Percentiles rank a stretch among this genome's conserved stretches.
Conservation (phyloP, 2,329 filamentous ascomycete species). For the Endocalyx cinctus region DNA sequence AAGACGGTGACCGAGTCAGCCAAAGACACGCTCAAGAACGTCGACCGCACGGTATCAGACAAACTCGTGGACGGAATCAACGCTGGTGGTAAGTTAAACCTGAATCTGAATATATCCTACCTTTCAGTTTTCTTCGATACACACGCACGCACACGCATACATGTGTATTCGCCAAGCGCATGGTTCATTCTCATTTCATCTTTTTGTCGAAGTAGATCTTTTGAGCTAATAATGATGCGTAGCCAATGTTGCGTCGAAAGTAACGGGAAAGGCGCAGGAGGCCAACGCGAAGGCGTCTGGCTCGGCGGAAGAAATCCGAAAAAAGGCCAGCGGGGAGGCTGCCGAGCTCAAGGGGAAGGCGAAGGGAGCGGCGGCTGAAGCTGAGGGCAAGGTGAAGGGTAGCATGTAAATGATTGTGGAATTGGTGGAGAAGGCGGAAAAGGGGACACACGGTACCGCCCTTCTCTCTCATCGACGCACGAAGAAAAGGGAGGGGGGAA, state of each 20-base stretch:
- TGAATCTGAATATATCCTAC: background rate
- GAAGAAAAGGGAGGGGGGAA: background rate
- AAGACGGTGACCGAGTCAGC: slow-evolving; percentile 50
- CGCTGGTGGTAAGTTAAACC: slow-evolving; percentile 43
- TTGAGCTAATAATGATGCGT: slow-evolving; percentile 3
- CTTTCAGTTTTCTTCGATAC: background rate
- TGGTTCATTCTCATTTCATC: background rate
- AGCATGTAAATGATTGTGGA: slow-evolving; percentile 11
- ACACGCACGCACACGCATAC: too few species aligned
- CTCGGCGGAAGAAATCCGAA: slow-evolving; percentile 28
- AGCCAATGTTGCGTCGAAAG: slow-evolving; percentile 39
- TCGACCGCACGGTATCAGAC: slow-evolving; percentile 56
- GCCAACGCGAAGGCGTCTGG: slow-evolving; percentile 21
- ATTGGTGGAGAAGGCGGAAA: background rate
- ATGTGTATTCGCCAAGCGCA: background rate
- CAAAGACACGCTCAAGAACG: slow-evolving; percentile 56
- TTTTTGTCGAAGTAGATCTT: background rate
- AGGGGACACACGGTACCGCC: background rate
- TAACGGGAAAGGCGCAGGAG: slow-evolving; percentile 40
- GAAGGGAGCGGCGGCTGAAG: slow-evolving; percentile 20
- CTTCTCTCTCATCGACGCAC: too few species aligned
- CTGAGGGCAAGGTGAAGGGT: slow-evolving; percentile 33
- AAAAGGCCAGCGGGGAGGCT: slow-evolving; percentile 34
- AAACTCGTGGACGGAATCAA: slow-evolving; percentile 60
- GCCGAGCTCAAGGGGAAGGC: slow-evolving; percentile 24